Conservation (phyloP, 1,284 basidiomycete genomes). For the Jaminaea rosea region DNA sequence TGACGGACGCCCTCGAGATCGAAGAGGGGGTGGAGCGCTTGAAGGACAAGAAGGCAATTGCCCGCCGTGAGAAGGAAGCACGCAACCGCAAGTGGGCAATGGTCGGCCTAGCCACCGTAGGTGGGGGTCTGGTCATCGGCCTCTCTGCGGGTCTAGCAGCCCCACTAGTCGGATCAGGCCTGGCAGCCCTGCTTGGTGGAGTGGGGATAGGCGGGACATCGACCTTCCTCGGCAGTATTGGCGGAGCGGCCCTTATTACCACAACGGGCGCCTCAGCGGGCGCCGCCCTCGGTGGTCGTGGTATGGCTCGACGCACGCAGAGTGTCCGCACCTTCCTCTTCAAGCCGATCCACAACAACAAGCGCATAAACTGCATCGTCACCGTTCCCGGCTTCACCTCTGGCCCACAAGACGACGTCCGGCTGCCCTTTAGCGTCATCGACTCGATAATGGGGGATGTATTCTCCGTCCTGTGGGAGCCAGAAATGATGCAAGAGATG, state of each 20-base stretch:
- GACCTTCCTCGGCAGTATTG: slow-evolving; percentile 41
- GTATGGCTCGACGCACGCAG: slow-evolving; percentile 39
- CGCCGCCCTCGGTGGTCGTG: slow-evolving; percentile 38
- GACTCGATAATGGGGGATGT: slow-evolving; percentile 45
- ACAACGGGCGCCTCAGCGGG: slow-evolving; percentile 42
- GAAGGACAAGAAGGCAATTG: slow-evolving; percentile 24
- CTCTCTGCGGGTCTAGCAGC: slow-evolving; percentile 42
- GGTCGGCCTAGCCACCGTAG: slow-evolving; percentile 46
- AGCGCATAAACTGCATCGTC: slow-evolving; percentile 45
- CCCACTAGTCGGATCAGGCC: slow-evolving; percentile 44
- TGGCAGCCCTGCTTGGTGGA: slow-evolving; percentile 41
- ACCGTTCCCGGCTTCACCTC: slow-evolving; percentile 38
- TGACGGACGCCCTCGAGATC: slow-evolving; percentile 44
- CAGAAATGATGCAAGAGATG: slow-evolving; percentile 48
- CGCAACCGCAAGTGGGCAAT: slow-evolving; percentile 37
- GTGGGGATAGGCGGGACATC: slow-evolving; percentile 44
- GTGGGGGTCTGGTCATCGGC: slow-evolving; percentile 45
- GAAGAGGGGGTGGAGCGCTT: slow-evolving; percentile 40
- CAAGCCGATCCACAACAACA: slow-evolving; percentile 46
- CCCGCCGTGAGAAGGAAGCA: slow-evolving; percentile 24
- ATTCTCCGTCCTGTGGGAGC: slow-evolving; percentile 45
- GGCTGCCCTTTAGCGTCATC: slow-evolving; percentile 44
- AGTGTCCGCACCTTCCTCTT: slow-evolving; percentile 46
- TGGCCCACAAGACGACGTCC: slow-evolving; percentile 38
- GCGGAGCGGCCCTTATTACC: slow-evolving; percentile 44